Evolutionary conservation across 2,329 filamentous ascomycete species (phyloP).

Genomic region (Aotearoamyces nothofagi): DNA sequence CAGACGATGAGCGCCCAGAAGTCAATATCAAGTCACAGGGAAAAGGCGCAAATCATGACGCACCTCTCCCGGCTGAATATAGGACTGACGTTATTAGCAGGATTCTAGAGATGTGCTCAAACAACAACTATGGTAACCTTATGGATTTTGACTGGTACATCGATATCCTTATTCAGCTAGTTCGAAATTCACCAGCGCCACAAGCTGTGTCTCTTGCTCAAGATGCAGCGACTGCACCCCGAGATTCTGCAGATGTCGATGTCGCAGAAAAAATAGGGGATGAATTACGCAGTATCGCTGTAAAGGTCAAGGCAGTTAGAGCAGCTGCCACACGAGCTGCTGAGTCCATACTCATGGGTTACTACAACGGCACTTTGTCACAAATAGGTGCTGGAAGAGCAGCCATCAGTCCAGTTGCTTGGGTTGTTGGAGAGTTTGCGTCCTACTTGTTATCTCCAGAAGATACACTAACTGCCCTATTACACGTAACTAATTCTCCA

Average conservation of each 20-base stretch:
- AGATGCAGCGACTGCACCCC: conserved; percentile 4
- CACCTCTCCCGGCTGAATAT: conserved; percentile 73
- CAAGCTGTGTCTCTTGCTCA: conserved; percentile 17
- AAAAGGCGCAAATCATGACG: conserved; percentile 32
- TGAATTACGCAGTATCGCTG: conserved; percentile 79
- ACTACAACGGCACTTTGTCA: conserved; percentile 34
- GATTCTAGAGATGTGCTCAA: conserved; percentile 79
- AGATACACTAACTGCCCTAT: conserved; percentile 55
- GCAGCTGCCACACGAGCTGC: conserved; percentile 69
- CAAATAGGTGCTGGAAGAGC: conserved; percentile 42
- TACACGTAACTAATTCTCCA: conserved; percentile 45
- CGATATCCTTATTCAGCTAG: conserved; percentile 72
- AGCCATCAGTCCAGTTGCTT: conserved; percentile 62
- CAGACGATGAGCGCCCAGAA: conserved; percentile 40
- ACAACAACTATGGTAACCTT: conserved; percentile 74
- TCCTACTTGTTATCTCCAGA: conserved; percentile 54
- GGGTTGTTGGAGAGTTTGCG: conserved; percentile 82
- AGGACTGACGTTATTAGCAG: conserved; percentile 66
- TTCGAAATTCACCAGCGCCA: conserved; percentile 50
- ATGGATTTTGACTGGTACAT: conserved; percentile 97
- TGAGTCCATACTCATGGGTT: conserved; percentile 54
- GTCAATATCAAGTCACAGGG: conserved; percentile 32
- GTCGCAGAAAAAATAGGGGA: conserved; percentile 62
- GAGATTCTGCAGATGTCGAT: conserved; percentile 13
- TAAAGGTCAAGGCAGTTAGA: conserved; percentile 77